Evolutionary conservation across 23 red algal genomes (phyloP), one percentile per base, ranked within the genome.

Genomic region (Chondrus crispus): DNA sequence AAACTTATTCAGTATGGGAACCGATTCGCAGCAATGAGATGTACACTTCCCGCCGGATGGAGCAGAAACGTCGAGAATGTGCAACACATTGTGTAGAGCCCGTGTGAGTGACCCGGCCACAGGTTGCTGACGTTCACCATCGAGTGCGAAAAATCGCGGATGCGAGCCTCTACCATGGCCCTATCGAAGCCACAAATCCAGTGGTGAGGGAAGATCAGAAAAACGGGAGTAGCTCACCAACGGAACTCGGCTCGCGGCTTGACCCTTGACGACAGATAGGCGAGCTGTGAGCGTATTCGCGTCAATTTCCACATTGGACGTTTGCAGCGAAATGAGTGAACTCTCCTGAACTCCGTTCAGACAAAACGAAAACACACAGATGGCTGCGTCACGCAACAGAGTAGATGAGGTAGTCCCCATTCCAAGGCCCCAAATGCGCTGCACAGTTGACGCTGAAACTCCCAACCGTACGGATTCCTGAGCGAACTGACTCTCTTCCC

Each of bases 11-110:
- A 7, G 84, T 87, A 40, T 87, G 63, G 2, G 84, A 8, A 1
- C 84, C 84, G 5, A 87, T 87, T n/a, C 84, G 63, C 0, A 87
- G 68, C 39, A 39, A 33, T 87, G 84, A 1, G 66, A 58, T 20
- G 60, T 73, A 35, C 46, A 87, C 44, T 72, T 87, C 28, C 66
- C 63, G 33, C 60, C 64, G 2, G 46, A 3, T 12, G 84, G 1
- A 5, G 46, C 20, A 3, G 4, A 18, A n/a, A 87, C 41, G 37
- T 40, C 3, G 12, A 72, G 41, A 1, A 49, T 44, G 20, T 0
- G 36, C 1, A 74, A 18, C 0, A 19, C 49, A 13, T 33, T 16
- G 46, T 32, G 41, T 5, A 87, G 22, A 24, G 84, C 42, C 2
- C 1, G 3, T 7, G 58, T 42, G 30, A 72, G 19, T 28, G 57